These are phyloP conservation scores for Draba incana DNA, from an alignment of 345 rosid species.

Conservation along the genomic window DNA sequence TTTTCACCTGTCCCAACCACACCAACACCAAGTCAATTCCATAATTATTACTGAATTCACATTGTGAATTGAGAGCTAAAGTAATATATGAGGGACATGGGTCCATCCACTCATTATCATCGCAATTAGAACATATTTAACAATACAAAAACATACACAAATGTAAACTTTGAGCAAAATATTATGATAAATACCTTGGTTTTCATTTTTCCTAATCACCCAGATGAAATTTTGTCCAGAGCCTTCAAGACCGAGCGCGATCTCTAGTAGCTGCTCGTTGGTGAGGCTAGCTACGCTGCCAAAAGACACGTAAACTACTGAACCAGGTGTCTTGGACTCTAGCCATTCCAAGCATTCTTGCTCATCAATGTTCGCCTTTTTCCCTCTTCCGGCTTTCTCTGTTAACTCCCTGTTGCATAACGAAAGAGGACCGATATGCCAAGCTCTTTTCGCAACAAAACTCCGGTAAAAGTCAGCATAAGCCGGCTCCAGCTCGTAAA, in stretches of 20 bases:
- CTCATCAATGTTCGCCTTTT: slow-evolving; percentile 40
- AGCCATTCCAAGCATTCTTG: slow-evolving; percentile 53
- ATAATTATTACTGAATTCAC: not conserved
- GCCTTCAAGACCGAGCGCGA: slow-evolving; percentile 48
- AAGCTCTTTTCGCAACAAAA: slow-evolving; percentile 45
- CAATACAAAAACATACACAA: not conserved
- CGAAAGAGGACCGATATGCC: slow-evolving; percentile 52
- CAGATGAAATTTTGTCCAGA: slow-evolving; percentile 53
- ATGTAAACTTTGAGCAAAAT: not conserved
- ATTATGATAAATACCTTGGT: slow-evolving; percentile 10
- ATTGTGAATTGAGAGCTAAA: not conserved
- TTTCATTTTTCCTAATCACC: slow-evolving; percentile 44
- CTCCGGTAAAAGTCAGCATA: slow-evolving; percentile 56
- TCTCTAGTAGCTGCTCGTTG: slow-evolving; percentile 45
- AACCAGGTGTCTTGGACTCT: slow-evolving; percentile 37
- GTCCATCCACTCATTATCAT: not conserved
- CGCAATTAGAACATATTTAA: too few relatives aligned
- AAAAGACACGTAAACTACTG: slow-evolving; percentile 52
- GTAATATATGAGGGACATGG: not conserved
- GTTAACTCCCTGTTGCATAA: slow-evolving; percentile 30
- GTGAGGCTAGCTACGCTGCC: slow-evolving; percentile 47
- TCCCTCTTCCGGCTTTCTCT: slow-evolving; percentile 46
- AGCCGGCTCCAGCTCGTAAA: slow-evolving; percentile 64
- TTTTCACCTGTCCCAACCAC: slow-evolving; percentile 31
- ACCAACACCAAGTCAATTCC: slow-evolving; percentile 25